Evolutionary conservation across 768 basidiomycete species (phyloP).

Genomic region (Boletus eberwhitei): DNA sequence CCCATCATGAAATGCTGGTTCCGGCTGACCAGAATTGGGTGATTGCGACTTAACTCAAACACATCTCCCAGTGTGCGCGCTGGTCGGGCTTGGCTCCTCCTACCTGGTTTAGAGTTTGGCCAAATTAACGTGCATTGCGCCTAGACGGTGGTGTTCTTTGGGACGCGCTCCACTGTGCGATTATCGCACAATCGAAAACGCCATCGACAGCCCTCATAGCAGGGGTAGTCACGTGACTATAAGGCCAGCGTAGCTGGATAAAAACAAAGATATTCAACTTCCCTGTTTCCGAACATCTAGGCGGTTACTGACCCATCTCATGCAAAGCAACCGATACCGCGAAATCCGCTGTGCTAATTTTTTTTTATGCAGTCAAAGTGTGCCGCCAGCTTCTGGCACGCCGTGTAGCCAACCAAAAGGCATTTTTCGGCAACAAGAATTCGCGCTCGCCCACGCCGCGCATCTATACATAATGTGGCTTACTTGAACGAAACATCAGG

Average conservation of each 20-base stretch:
- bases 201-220: not conserved
- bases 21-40: not conserved
- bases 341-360: not conserved
- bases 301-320: too few species aligned
- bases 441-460: not conserved
- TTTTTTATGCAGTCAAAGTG: not conserved
- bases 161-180: not conserved
- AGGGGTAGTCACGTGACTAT: not conserved
- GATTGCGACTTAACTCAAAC: not conserved
- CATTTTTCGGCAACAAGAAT: not conserved
- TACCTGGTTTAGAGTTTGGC: not conserved
- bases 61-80: too few species aligned
- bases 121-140: not conserved
- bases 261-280: not conserved
- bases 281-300: not conserved
- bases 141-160: not conserved
- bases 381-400: not conserved
- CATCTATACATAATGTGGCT: not conserved
- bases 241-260: not conserved
- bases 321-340: too few species aligned
- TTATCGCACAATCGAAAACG: not conserved
- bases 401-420: not conserved
- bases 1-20: not conserved
- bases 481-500: not conserved
- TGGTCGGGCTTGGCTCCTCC: not conserved